Conservation (phyloP, 2,329 filamentous ascomycete genomes). For the Ceratocystis harringtonii region DNA sequence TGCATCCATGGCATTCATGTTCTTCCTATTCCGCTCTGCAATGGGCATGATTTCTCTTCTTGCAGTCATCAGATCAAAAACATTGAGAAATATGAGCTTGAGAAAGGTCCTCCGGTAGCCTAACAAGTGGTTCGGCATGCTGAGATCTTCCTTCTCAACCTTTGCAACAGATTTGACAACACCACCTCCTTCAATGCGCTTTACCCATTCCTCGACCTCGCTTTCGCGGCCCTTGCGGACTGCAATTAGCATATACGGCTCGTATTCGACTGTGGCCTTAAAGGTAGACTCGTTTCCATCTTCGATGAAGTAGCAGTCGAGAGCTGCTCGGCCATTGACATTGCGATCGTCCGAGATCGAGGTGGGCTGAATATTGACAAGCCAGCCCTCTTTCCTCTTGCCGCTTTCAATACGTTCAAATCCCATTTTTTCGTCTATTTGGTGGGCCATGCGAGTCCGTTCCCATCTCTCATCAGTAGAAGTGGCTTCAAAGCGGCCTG, state of each 20-base stretch:
- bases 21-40: slow-evolving; percentile 92
- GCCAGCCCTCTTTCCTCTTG: slow-evolving; percentile 70
- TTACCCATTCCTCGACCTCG: slow-evolving; percentile 92
- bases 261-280: slow-evolving; percentile 91
- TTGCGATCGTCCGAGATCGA: slow-evolving; percentile 72
- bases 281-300: slow-evolving; percentile 59
- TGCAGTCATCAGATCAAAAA: slow-evolving; percentile 71
- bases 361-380: slow-evolving; percentile 89
- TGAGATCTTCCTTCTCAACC: slow-evolving; percentile 82
- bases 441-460: slow-evolving; percentile 64
- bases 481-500: slow-evolving; percentile 62
- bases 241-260: slow-evolving; percentile 89
- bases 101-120: slow-evolving; percentile 83
- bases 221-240: slow-evolving; percentile 75
- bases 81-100: slow-evolving; percentile 74
- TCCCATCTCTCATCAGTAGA: slow-evolving; percentile 89
- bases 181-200: slow-evolving; percentile 63
- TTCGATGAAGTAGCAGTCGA: slow-evolving; percentile 96
- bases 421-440: slow-evolving; percentile 89
- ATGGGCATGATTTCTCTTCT: slow-evolving; percentile 74
- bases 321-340: slow-evolving; percentile 69
- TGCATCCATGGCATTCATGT: slow-evolving; percentile 91
- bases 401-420: slow-evolving; percentile 85
- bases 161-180: slow-evolving; percentile 63
- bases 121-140: slow-evolving; percentile 88